Evolutionary conservation across 768 basidiomycete species (phyloP), one percentile per base, ranked within the genome.

Genomic region (Leccinum obscurum): DNA sequence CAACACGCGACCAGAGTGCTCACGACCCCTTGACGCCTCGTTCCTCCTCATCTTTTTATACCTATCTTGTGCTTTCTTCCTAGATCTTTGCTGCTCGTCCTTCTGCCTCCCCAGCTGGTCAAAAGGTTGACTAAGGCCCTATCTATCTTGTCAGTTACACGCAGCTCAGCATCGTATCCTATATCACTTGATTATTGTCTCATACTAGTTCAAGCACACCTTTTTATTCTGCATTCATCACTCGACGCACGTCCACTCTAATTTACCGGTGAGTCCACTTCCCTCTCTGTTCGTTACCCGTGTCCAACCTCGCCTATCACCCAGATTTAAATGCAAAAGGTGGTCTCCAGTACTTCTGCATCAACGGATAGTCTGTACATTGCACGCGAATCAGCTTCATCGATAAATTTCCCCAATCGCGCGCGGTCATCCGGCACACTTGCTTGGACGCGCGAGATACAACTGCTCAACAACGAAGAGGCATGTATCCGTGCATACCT

Each of bases 281-380:
- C 56, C 55, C 57, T 58, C 55, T 62, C 60, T 66, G 59, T 55
- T 39, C 24, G 59, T n/a, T 61, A 26, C 49, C 44, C 10, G 59
- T 54, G 34, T 70, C 68, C 66, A 72, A 68, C 70, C 66, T 64
- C 14, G 35, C 44, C 52, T 63, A 68, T 68, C 65, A 64, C 30
- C 67, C 68, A 77, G 73, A 77, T 83, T 84, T 83, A 83, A 83
- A 89, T 89, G 86, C 84, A 83, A 82, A 81, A 83, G 77, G 80
- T 82, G 80, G 84, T 86, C 77, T 81, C 84, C 80, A 76, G 82
- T 69, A 71, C 79, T 77, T 77, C 82, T 64, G 78, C 77, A 70
- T 57, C 74, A 60, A 65, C 62, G 60, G 64, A 73, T 72, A 73
- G 62, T 71, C 52, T 70, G 71, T 74, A 74, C 66, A 55, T 61